Base-by-base conservation (phyloP, 352 stramenopile genomes). In the Phytophthora palmivora region DNA sequence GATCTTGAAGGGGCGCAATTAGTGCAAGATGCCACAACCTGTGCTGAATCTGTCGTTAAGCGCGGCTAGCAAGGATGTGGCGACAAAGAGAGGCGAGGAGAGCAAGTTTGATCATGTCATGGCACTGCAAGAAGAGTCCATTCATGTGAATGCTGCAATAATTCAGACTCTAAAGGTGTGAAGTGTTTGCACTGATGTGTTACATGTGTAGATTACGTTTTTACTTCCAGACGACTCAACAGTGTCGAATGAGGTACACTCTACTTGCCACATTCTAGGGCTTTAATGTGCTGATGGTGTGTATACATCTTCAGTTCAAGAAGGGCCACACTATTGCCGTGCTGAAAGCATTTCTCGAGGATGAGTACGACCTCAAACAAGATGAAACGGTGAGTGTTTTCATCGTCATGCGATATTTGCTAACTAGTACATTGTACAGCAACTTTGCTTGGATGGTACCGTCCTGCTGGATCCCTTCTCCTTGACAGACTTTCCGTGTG, bases 261-360 rank as follows among this genome's bases (percentile, higher is more conserved):
- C 15, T 2, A 51, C 18, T 2, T 18, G 3, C 46, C 5, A 4
- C n/a, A 5, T 39, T 2, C 18, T 36, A 42, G 9, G 28, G 2
- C 11, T 49, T 6, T 9, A n/a, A 19, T 28, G n/a, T 34, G 3
- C 42, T 58, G 5, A 32, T 39, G 9, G 14, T 41, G 62, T 19
- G 19, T 49, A 26, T 30, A 30, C 32, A 5, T 6, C 41, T 24
- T 5, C 51, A 89, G 80, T 89, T 89, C 65, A 84, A 86, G 42
- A 89, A 87, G 49, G 80, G 80, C 0, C 80, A 89, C 33, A 89
- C 78, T 1, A 66, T 89, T 46, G 64, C 68, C 9, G 80, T 89
- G 45, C 64, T 88, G 21, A 89, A 89, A 53, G 59, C 68, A 37
- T 89, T 85, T 44, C 56, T 89, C 15, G 73, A 78, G 46, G 78